Base-by-base conservation (phyloP, 345 rosid species). In the Dipteronia sinensis region DNA sequence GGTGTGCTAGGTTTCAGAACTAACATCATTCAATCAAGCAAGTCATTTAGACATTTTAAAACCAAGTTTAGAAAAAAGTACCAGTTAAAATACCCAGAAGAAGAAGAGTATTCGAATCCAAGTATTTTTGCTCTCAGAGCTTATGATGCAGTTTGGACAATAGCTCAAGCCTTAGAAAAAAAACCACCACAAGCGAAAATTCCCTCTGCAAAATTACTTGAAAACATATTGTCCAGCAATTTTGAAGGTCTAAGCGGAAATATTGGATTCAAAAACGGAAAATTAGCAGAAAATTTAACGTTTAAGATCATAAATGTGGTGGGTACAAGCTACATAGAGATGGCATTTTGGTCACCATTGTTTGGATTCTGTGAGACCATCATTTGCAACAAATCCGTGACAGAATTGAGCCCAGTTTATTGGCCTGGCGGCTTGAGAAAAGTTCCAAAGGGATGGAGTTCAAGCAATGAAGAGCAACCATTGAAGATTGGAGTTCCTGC, bases 401-500 rank as follows among this genome's bases (percentile, higher is more conserved):
- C 42, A 40, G 77, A 49, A 27, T 56, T 80, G 31, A 80, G 83
- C 0, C 62, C 80, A 0, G 12, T 82, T 63, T 76, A 75, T 73
- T 82, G 82, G 88, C 86, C 84, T 2, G 88, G 84, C 4, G 84
- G 88, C 4, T 5, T 19, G 58, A 34, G 2, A 53, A 71, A 58
- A n/a, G 80, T 67, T 23, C 83, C 88, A 0, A 51, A 27, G 1
- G 27, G 27, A 27, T 64, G 84, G 80, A 40, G 49, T 29, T 27
- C 7, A 12, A 23, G 59, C 27, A 74, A 40, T 23, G 71, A 19
- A 8, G 75, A 72, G 16, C 69, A 72, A 9, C 83, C 51, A 20
- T 53, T 82, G n/a, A 74, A 70, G 65, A 80, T 85, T 10, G 85
- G 83, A 6, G 76, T 85, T 63, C 87, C 85, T 5, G 80, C 87